Percentiles rank a stretch among this genome's conserved stretches.
phyloP scores from a whole-genome alignment of 2,329 filamentous ascomycete genomes.

The Plenodomus tracheiphilus region DNA sequence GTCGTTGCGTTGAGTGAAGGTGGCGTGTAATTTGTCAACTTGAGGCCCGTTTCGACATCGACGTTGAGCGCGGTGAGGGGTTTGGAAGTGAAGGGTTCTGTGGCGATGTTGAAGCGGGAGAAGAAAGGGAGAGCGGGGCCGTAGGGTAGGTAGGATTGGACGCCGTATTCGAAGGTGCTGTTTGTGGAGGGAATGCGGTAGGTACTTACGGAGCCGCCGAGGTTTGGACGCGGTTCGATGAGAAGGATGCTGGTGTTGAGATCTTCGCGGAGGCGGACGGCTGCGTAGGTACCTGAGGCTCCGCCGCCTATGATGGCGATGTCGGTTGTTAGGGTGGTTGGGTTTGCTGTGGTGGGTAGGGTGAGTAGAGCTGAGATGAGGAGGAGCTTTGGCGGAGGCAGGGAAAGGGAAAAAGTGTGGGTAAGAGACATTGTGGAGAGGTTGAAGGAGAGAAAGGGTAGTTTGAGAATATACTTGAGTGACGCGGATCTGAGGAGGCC shows the following conservation, averaged over 20 bases:
- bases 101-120: constrained; percentile 46
- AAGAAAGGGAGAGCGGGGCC: constrained; percentile 51
- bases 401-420: no score
- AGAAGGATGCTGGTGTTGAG: constrained; percentile 47
- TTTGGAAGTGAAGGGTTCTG: constrained; percentile 2
- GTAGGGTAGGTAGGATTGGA: constrained; percentile 48
- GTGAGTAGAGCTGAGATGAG: no score
- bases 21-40: constrained; percentile 16
- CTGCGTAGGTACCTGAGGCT: constrained; percentile 48
- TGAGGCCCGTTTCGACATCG: constrained; percentile 37
- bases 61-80: constrained; percentile 24
- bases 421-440: no score
- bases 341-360: not conserved
- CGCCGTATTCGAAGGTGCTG: constrained; percentile 43
- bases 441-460: no score
- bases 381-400: no score
- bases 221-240: constrained; percentile 43
- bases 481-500: no score
- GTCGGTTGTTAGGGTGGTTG: constrained; percentile 20
- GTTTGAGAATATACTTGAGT: no score
- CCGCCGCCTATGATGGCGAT: constrained; percentile 52
- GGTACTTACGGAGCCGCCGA: constrained; percentile 57
- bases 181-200: constrained; percentile 47
- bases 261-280: constrained; percentile 48
- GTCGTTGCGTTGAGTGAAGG: constrained; percentile 17